Evolutionary conservation across 208 protist species (phyloP), one percentile per base, ranked within the genome.

Genomic region (Acanthamoeba culbertsoni): DNA sequence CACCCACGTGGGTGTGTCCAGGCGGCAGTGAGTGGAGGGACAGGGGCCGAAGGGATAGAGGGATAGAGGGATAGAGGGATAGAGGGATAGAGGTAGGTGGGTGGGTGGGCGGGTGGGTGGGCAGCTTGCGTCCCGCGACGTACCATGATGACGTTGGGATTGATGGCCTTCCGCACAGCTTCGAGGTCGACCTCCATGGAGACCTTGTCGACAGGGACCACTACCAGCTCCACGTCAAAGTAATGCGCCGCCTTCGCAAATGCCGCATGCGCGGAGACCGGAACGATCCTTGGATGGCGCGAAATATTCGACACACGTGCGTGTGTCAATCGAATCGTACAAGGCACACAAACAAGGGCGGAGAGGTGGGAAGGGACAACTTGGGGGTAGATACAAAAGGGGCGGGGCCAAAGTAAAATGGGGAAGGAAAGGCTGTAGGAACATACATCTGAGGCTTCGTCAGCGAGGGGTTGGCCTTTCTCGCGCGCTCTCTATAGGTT

Each of bases 201-300:
- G 55, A 71, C 46, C 1, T 28, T 35, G 28, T 97, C 79, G 0
- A 99, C 94, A 0, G 97, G 97, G 35, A 99, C 95, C 91, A 98
- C 97, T 63, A 98, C 96, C 18, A 98, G 94, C 35, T 98, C 94
- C 37, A 99, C 96, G 26, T 94, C 95, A 95, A 99, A 99, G 93
- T 99, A 99, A 63, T 98, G 97, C 14, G 96, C 97, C 6, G 97
- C 99, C 95, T 99, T 99, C 92, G 99, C 97, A 94, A 99, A 99
- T 3, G 98, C 98, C n/a, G 98, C 97, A 95, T 99, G 99, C 16
- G 98, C 98, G 0, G 98, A 99, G 68, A 98, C 95, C 63, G 98
- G 97, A 2, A 96, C 94, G n/a, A 99, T 95, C n/a, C 35, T 82
- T 20, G 57, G 2, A 3, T 37, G 23, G 8, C n/a, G n/a, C n/a